A percentile compares a stretch with the other conserved stretches of the same genome.
Conservation (phyloP, 2,329 filamentous ascomycete genomes). For the Hymenoscyphus occultus region DNA sequence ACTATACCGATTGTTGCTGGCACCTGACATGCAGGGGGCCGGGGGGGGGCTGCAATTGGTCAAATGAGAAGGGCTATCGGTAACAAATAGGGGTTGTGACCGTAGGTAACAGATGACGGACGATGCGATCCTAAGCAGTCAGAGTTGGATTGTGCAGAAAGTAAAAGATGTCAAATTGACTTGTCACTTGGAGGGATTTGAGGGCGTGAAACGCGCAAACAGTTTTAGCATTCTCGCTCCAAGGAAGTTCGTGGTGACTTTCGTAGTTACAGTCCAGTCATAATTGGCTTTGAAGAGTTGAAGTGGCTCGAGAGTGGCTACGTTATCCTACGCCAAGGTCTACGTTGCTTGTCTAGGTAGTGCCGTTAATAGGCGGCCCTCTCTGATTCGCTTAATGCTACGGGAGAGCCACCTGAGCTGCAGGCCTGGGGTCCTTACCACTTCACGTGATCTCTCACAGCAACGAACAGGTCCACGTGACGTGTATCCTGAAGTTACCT, state of each 20-base stretch:
- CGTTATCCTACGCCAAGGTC: too few relatives aligned
- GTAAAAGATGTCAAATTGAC: background rate
- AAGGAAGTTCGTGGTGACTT: background rate
- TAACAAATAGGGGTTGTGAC: background rate
- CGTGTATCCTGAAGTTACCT: too few relatives aligned
- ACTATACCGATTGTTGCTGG: background rate
- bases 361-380: slow-evolving; percentile 1
- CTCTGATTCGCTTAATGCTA: background rate
- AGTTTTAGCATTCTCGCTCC: background rate
- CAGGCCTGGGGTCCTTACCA: too few relatives aligned
- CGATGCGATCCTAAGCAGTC: background rate
- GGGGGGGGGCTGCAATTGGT: background rate
- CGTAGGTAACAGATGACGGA: background rate
- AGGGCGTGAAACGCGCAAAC: background rate
- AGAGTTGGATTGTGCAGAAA: background rate
- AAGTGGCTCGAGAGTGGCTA: background rate
- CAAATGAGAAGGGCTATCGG: background rate
- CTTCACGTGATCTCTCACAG: too few relatives aligned
- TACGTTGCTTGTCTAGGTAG: background rate
- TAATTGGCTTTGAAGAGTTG: background rate
- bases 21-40: slow-evolving; percentile 1
- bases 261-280: background rate
- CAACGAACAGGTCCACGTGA: too few relatives aligned
- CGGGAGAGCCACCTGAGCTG: too few relatives aligned
- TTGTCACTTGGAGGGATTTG: too few relatives aligned